Percentiles rank a stretch among this genome's conserved stretches.
Conservation (phyloP, 2,329 filamentous ascomycete genomes). For the Penicillium italicum region DNA sequence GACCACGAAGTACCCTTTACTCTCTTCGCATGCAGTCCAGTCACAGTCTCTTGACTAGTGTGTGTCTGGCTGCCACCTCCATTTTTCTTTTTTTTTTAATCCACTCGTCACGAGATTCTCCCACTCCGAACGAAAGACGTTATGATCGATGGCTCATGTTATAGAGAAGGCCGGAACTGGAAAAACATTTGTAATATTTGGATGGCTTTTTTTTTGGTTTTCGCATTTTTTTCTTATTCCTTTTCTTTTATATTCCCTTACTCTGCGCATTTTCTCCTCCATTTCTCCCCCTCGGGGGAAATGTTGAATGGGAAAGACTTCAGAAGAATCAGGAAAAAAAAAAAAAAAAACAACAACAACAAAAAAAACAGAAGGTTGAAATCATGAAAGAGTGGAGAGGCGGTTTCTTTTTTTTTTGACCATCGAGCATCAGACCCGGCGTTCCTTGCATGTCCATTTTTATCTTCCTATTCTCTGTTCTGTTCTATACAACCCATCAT, state of each 20-base stretch:
- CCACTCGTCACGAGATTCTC: slow-evolving; percentile 28
- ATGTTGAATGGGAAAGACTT: not conserved
- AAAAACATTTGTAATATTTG: slow-evolving; percentile 27
- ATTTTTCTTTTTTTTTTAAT: slow-evolving; percentile 19
- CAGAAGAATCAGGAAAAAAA: slow-evolving; percentile 4
- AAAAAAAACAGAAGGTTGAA: too few relatives aligned
- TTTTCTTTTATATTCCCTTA: not conserved
- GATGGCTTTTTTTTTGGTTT: slow-evolving; percentile 19
- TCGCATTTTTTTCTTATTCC: slow-evolving; percentile 3
- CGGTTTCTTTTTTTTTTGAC: slow-evolving; percentile 10
- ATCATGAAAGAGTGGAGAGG: slow-evolving; percentile 18
- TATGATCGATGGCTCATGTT: slow-evolving; percentile 43
- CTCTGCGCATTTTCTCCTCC: slow-evolving; percentile 6
- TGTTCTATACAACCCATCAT: not conserved
- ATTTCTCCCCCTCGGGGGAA: slow-evolving; percentile 2
- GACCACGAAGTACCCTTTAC: slow-evolving; percentile 15
- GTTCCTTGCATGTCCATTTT: slow-evolving; percentile 19
- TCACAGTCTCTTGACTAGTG: not conserved
- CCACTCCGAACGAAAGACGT: slow-evolving; percentile 35
- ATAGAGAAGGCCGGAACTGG: slow-evolving; percentile 37
- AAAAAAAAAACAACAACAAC: slow-evolving; percentile 11
- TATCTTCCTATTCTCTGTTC: not conserved
- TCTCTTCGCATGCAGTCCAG: slow-evolving; percentile 16
- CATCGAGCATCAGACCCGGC: slow-evolving; percentile 25
- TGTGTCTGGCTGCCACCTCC: slow-evolving; percentile 7